Evolutionary conservation across 2,329 filamentous ascomycete species (phyloP).

Genomic region (Ciborinia camelliae): DNA sequence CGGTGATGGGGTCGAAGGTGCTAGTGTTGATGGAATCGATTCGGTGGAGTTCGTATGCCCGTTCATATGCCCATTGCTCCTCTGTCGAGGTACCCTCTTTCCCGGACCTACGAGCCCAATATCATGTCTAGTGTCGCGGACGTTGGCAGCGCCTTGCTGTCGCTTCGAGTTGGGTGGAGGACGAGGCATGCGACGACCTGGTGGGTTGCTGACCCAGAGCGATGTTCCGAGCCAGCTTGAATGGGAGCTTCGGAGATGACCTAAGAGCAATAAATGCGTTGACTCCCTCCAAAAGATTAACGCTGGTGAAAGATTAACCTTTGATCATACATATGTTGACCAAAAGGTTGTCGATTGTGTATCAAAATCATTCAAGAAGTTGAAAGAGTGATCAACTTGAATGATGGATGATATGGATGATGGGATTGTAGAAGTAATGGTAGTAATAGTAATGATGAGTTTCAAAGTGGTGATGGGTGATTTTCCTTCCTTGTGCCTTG

Average conservation of each 20-base stretch:
- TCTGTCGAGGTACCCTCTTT: constrained; percentile 57
- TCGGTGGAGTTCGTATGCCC: constrained; percentile 44
- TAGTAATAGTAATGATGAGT: not conserved
- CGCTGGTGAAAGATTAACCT: not conserved
- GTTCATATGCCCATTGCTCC: constrained; percentile 54
- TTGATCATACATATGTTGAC: constrained; percentile 9
- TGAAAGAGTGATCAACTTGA: constrained; percentile 19
- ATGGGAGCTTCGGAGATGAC: constrained; percentile 17
- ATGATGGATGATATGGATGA: constrained; percentile 6
- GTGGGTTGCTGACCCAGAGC: constrained; percentile 37
- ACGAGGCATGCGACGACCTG: constrained; percentile 38
- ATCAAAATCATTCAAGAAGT: constrained; percentile 17
- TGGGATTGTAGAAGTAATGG: not conserved
- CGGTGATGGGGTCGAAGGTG: constrained; percentile 40
- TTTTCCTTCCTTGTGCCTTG: too few relatives aligned
- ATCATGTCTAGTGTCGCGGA: constrained; percentile 76
- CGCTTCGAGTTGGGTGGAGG: constrained; percentile 36
- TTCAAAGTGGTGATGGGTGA: too few relatives aligned
- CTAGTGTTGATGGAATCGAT: constrained; percentile 37
- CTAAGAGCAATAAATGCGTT: not conserved
- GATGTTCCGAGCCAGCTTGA: constrained; percentile 37
- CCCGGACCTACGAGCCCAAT: constrained; percentile 80
- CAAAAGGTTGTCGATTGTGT: not conserved
- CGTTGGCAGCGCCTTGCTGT: constrained; percentile 49
- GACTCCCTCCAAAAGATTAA: constrained; percentile 3